These are phyloP conservation scores for Nevesoporus exiguus DNA, from an alignment of 768 basidiomycete species.

Conservation along the genomic window DNA sequence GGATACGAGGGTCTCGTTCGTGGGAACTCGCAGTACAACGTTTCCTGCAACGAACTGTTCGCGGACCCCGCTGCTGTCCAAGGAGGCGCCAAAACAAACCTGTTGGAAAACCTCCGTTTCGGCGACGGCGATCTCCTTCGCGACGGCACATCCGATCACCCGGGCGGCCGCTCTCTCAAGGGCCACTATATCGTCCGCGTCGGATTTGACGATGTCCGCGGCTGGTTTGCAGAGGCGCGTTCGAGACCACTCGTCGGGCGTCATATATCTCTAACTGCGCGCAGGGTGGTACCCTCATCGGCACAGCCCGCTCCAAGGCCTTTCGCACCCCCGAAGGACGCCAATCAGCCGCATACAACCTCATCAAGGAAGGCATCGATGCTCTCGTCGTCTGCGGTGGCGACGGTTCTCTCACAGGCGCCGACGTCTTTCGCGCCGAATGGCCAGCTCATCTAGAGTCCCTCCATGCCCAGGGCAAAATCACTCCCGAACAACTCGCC, in stretches of 20 bases:
- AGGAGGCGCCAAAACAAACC: constrained; percentile 28
- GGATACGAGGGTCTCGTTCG: constrained; percentile 97
- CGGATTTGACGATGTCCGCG: constrained; percentile 97
- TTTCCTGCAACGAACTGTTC: constrained; percentile 27
- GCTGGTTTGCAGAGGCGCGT: constrained; percentile 86
- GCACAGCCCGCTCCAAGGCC: constrained; percentile 81
- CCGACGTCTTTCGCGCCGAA: constrained; percentile 89
- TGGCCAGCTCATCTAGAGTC: constrained; percentile 84
- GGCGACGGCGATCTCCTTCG: constrained; percentile 74
- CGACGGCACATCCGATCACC: constrained; percentile 78
- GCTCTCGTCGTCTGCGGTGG: constrained; percentile 97
- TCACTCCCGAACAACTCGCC: constrained; percentile 69
- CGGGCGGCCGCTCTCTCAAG: constrained; percentile 68
- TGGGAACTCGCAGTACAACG: constrained; percentile 54
- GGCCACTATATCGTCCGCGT: constrained; percentile 92
- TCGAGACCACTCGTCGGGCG: neutral
- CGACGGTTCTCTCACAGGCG: constrained; percentile 95
- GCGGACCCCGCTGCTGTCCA: constrained; percentile 24
- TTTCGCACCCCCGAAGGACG: constrained; percentile 91
- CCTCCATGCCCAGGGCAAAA: constrained; percentile 67
- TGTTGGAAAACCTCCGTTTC: constrained; percentile 76
- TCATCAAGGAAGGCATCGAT: constrained; percentile 96
- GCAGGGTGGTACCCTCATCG: constrained; percentile 92
- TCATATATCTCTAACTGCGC: neutral
- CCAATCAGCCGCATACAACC: constrained; percentile 81